Base-by-base conservation (phyloP, 768 basidiomycete genomes). In the Serendipita sp. region DNA sequence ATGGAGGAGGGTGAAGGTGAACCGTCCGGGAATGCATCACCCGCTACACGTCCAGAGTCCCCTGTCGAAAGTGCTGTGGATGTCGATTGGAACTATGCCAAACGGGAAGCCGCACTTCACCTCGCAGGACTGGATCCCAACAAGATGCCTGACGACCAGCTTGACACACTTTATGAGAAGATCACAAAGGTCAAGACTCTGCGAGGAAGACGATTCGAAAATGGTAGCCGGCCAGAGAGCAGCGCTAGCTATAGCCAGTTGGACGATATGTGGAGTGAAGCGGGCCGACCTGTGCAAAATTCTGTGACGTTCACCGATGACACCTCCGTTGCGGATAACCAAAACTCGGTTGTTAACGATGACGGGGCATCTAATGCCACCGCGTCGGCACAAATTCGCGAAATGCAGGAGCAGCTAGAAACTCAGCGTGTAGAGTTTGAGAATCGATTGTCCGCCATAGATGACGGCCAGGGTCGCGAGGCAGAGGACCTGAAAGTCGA, bases 41-140 rank as follows among this genome's bases (percentile, higher is more conserved):
- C 66, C 3, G 64, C 58, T 15, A 68, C 65, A 2, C 83, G 89
- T n/a, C 89, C 92, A 2, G 85, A 85, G 48, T 90, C 90, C 3
- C 86, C 88, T 2, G 77, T 80, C 1, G 87, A 86, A 1, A 81
- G 81, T 2, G 81, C 82, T 28, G 86, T 82, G 64, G 88, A 91
- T 68, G 88, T 92, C 48, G 96, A 99, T 73, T 99, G 96, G 96
- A 89, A 85, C n/a, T 98, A 86, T 73, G 96, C 96, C 3, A 89
- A 90, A 72, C 83, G 93, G 5, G 96, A 99, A 75, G 93, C 93
- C 3, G 94, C 92, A 2, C 79, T 93, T 44, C 81, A 87, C 56
- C 78, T 96, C 16, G 72, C 75, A 64, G 93, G 93, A 2, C 75
- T 90, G 38, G 91, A 95, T 70, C 91, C 95, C 15, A 92, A 98